Base-by-base conservation (phyloP, 169 alveolate genomes). In the Cyclospora cayetanensis region DNA sequence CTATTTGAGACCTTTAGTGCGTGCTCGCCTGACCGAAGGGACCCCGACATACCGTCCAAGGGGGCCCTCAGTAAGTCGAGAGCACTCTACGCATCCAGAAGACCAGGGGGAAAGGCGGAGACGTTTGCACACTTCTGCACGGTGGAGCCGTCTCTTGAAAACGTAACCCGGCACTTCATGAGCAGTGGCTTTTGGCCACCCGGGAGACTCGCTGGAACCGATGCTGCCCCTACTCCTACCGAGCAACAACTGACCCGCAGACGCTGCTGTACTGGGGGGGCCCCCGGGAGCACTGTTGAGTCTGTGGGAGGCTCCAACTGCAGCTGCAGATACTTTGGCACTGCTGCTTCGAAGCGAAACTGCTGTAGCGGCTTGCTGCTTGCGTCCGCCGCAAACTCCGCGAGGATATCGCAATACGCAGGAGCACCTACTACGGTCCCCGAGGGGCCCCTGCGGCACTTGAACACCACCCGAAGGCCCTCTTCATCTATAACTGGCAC, bases 131-230 rank as follows among this genome's bases (percentile, higher is more conserved):
- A 46, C 31, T 87, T 87, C 76, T 87, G 92, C 22, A 70, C 42
- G 5, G 43, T 3, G 9, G 11, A 76, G 9, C 92, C 87, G 79
- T 72, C 92, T 52, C 39, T 87, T 4, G 27, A 22, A 53, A 65
- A 87, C 52, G 92, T 68, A 29, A 87, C 66, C 18, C 92, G 7
- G 77, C 92, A 87, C 76, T 87, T 87, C 76, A 87, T 68, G 22
- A 72, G 87, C 86, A 87, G 63, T 12, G 92, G 92, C 80, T 83
- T 83, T 9, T 2, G 55, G 50, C 35, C 66, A 27, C 52, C 39
- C 72, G 27, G 76, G 4, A 50, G 89, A 39, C 86, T 76, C 31
- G 86, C 43, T 31, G 50, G 80, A 9, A 29, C 34, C 3, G n/a
- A 29, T 1, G 86, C 92, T 11, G 74, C 46, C 11, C 27, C 90